Evolutionary conservation across 2,329 filamentous ascomycete species (phyloP), one percentile per base, ranked within the genome.

Genomic region (Lizonia empirigonia): DNA sequence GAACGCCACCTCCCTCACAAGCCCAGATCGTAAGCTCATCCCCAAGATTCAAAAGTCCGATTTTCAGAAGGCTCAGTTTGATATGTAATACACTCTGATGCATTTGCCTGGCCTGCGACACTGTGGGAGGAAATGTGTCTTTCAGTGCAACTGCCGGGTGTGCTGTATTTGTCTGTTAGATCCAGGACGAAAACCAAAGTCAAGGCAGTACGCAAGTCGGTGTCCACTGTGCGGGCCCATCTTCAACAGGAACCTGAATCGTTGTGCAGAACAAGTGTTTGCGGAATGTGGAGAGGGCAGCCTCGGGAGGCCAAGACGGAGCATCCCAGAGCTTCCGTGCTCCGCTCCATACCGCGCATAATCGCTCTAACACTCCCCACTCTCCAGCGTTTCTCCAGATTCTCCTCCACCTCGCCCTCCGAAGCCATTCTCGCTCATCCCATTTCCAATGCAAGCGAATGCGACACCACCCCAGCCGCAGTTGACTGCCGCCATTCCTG

Each of bases 331-430:
- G 22, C 16, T 18, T 35, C 19, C 23, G 20, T 34, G 18, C 30
- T 30, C 34, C 50, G 37, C 44, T 23, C 24, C 13, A 23, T 36
- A 32, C 47, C 33, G 35, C n/a, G 26, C 44, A 44, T 42, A 34
- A 47, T 44, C 49, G 52, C 59, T 46, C 44, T 39, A 52, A 50
- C 50, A 37, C 49, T 42, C 50, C 44, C 35, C 46, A 32, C 45
- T 32, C 41, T 32, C 44, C 35, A 52, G 37, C 42, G n/a, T 18
- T 34, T 52, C 59, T 51, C 59, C 60, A 59, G 54, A 55, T 56
- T 52, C 50, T 54, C 59, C 62, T 64, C 60, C 61, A 64, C 60
- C 56, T 64, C 49, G 45, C 59, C 48, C 24, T 37, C 60, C 60
- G 58, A 60, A 50, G 50, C 49, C 30, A 42, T 41, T 48, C 22